Evolutionary conservation across 2,329 filamentous ascomycete genomes (phyloP), one percentile per base, ranked within the genome.

Genomic region (Paracoccidioides brasiliensis): DNA sequence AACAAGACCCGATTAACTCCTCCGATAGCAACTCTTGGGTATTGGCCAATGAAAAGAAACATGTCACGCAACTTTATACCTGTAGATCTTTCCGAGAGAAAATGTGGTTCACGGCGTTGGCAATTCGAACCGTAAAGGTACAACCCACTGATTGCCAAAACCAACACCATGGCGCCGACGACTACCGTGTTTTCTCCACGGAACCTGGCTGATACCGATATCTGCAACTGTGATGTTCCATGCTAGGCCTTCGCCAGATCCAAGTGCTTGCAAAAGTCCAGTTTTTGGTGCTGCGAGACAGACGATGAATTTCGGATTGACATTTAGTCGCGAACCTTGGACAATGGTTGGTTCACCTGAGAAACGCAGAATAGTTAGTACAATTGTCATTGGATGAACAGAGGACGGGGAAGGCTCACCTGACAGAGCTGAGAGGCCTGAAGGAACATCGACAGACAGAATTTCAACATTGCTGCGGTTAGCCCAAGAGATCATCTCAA

Each of bases 401-500:
- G 10, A 38, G 10, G 15, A 46, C 46, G 38, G 80, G 52, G 80
- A 73, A 56, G 79, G 78, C 66, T 79, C 80, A 64, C 89, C 89
- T 42, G 83, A 84, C 0, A 83, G 82, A 2, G 88, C 88, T 60
- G 91, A 89, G 52, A 95, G 82, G 4, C 93, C 93, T 0, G 88
- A 91, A 0, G 93, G 93, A 5, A 94, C 82, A 67, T 95, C 91
- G n/a, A 98, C 81, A 0, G 90, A 87, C 22, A 98, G 74, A 3
- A 93, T 85, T 56, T 85, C 83, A 0, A 89, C 84, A 60, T 90
- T 87, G 66, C 85, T 88, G 60, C 90, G 85, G 67, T 96, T 97
- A 2, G 89, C 86, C 90, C 90, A 97, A 59, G 90, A 86, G 64
- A 96, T 93, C 65, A 96, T 81, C 66, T 94, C 86, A 65, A 94